phyloP scores from a whole-genome alignment of 2,329 filamentous ascomycete species.

The Apiospora aurea region DNA sequence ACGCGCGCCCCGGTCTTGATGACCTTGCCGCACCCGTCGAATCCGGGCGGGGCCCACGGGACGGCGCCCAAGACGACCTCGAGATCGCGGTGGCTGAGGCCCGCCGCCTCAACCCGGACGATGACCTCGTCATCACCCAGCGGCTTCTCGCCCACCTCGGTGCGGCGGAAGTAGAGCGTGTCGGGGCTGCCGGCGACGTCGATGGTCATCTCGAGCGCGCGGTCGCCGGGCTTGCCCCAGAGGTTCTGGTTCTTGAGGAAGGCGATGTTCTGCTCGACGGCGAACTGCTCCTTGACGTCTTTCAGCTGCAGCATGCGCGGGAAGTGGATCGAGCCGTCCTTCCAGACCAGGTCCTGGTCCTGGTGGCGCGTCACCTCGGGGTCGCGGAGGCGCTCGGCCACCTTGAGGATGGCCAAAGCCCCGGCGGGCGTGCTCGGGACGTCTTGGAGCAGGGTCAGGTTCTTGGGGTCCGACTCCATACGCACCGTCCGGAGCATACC shows the following conservation, averaged over 20 bases:
- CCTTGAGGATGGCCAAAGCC: slow-evolving; percentile 26
- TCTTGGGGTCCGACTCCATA: slow-evolving; percentile 29
- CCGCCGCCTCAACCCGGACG: slow-evolving; percentile 38
- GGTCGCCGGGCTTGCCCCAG: slow-evolving; percentile 28
- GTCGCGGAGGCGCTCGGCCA: slow-evolving; percentile 27
- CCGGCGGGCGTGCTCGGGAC: slow-evolving; percentile 27
- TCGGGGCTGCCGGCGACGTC: slow-evolving; percentile 35
- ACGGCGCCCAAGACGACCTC: slow-evolving; percentile 33
- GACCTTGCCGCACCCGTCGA: slow-evolving; percentile 29
- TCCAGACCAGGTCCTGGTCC: slow-evolving; percentile 32
- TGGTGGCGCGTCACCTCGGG: slow-evolving; percentile 24
- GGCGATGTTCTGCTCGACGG: slow-evolving; percentile 27
- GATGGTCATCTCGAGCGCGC: slow-evolving; percentile 36
- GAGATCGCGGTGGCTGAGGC: slow-evolving; percentile 38
- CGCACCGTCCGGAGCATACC: slow-evolving; percentile 31
- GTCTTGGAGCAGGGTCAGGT: slow-evolving; percentile 29
- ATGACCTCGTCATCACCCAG: slow-evolving; percentile 45
- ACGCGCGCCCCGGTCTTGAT: slow-evolving; percentile 25
- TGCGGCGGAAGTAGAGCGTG: slow-evolving; percentile 35
- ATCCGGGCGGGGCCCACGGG: slow-evolving; percentile 31
- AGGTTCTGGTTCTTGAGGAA: slow-evolving; percentile 33
- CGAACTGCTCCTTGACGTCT: slow-evolving; percentile 29
- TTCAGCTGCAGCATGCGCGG: slow-evolving; percentile 28
- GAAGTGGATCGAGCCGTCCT: slow-evolving; percentile 26
- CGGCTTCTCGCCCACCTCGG: slow-evolving; percentile 22